A percentile compares a stretch with the other conserved stretches of the same genome.
Conservation (phyloP, 2,329 filamentous ascomycete genomes). For the Xylariaceae sp. region DNA sequence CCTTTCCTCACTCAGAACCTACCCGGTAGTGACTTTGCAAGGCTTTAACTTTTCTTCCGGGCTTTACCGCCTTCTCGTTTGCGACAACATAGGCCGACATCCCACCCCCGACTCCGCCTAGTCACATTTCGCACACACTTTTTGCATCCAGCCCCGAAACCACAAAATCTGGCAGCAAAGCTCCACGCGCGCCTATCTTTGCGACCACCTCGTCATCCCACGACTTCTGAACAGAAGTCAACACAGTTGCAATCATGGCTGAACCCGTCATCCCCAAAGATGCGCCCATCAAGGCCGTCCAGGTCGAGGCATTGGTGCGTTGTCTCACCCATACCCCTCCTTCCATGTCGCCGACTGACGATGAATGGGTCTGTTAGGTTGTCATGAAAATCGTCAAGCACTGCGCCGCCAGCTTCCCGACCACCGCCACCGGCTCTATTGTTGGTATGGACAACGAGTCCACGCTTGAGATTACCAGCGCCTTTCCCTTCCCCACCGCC, state of each 20-base stretch:
- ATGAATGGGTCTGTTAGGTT: conserved; percentile 54
- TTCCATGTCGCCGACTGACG: conserved; percentile 12
- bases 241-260: conserved; percentile 46
- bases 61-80: conserved; percentile 16
- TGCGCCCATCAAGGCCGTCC: conserved; percentile 76
- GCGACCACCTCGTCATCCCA: conserved; percentile 15
- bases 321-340: conserved; percentile 30
- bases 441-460: conserved; percentile 88
- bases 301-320: conserved; percentile 90
- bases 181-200: conserved; percentile 14
- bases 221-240: conserved; percentile 1
- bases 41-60: conserved; percentile 19
- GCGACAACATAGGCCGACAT: background rate
- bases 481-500: conserved; percentile 86
- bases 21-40: no score
- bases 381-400: conserved; percentile 99
- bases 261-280: conserved; percentile 55
- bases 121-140: conserved; percentile 25
- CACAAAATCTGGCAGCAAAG: conserved; percentile 26
- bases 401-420: conserved; percentile 83
- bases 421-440: conserved; percentile 82
- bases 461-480: conserved; percentile 87
- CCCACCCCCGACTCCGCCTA: background rate
- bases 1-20: no score
- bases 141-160: conserved; percentile 28